Evolutionary conservation across 768 basidiomycete genomes (phyloP).

Genomic region (Crepidotus variabilis): DNA sequence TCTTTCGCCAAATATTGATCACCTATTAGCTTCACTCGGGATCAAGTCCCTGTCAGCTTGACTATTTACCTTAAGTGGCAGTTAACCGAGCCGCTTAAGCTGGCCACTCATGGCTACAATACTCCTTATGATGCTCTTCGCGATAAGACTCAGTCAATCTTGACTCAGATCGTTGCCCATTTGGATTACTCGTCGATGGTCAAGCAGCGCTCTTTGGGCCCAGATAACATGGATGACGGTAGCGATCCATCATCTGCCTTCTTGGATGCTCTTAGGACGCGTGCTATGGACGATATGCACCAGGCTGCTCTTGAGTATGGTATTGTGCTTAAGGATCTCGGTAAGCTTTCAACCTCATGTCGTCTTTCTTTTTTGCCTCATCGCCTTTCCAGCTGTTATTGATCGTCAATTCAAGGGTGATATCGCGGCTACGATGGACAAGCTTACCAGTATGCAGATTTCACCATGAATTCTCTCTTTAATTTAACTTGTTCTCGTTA

Average conservation of each 20-base stretch:
- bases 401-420: constrained; percentile 89
- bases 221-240: constrained; percentile 70
- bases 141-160: constrained; percentile 84
- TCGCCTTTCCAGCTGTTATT: constrained; percentile 58
- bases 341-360: constrained; percentile 25
- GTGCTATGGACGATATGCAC: constrained; percentile 86
- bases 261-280: constrained; percentile 75
- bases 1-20: background rate
- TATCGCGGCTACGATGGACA: constrained; percentile 82
- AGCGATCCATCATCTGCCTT: constrained; percentile 71
- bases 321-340: constrained; percentile 77
- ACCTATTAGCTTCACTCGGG: constrained; percentile 65
- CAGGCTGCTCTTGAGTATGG: constrained; percentile 81
- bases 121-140: constrained; percentile 76
- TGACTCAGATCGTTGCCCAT: constrained; percentile 85
- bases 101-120: constrained; percentile 80
- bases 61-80: constrained; percentile 84
- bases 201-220: constrained; percentile 76
- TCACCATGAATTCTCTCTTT: background rate
- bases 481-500: constrained; percentile 13
- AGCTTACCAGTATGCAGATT: constrained; percentile 48
- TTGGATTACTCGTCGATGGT: constrained; percentile 55
- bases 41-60: constrained; percentile 82
- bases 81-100: constrained; percentile 48
- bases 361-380: background rate